These are phyloP conservation scores for Paspalum vaginatum DNA, from an alignment of 176 grass and related monocot species.

Conservation along the genomic window DNA sequence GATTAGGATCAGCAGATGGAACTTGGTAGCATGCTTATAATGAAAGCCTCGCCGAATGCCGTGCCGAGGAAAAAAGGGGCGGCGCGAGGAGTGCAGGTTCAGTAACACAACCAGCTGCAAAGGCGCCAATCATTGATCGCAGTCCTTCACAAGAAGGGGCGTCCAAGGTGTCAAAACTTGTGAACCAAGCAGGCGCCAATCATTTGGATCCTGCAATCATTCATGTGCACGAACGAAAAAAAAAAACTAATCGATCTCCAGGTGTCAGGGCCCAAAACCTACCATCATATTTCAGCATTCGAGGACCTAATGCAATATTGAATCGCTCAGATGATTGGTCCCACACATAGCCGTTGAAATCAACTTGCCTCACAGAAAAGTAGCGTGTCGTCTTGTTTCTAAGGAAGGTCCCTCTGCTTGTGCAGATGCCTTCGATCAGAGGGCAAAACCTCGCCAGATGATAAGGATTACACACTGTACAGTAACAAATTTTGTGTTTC, in stretches of 20 bases:
- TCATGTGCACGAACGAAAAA: constrained; percentile 31
- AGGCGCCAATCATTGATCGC: constrained; percentile 10
- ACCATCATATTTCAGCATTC: constrained; percentile 30
- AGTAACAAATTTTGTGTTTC: constrained; percentile 30
- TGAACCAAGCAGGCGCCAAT: constrained; percentile 45
- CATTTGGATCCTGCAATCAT: constrained; percentile 46
- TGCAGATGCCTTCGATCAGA: neutral
- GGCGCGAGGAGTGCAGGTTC: neutral
- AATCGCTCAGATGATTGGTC: constrained; percentile 31
- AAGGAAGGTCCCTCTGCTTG: neutral
- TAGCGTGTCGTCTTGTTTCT: neutral
- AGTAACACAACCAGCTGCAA: constrained; percentile 19
- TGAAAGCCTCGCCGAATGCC: constrained; percentile 8
- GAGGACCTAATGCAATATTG: neutral
- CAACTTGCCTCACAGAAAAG: neutral
- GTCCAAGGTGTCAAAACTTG: constrained; percentile 40
- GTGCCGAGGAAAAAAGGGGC: neutral
- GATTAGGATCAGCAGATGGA: neutral
- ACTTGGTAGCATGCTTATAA: neutral
- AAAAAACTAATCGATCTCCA: constrained; percentile 20
- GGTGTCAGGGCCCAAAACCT: constrained; percentile 12
- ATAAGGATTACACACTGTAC: neutral
- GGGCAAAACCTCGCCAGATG: neutral
- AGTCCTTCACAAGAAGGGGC: constrained; percentile 30
- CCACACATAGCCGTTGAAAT: neutral